Conservation (phyloP, 2,329 filamentous ascomycete species). For the Monosporascus sp. region DNA sequence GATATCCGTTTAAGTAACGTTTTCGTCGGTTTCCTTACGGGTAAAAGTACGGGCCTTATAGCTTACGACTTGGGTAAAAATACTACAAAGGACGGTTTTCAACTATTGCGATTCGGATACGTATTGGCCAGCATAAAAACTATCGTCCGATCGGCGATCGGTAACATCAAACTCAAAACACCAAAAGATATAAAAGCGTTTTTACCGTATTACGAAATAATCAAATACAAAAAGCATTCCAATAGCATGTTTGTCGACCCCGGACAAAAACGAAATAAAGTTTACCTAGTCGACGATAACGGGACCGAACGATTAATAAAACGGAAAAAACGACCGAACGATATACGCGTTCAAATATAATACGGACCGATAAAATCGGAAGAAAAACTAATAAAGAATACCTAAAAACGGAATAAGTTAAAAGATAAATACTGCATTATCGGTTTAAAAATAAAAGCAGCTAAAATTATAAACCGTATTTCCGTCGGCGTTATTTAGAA, state of each 20-base stretch:
- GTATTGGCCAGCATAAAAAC: slow-evolving; percentile 23
- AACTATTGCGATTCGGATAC: slow-evolving; percentile 19
- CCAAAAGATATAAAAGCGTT: slow-evolving; percentile 17
- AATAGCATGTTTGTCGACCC: slow-evolving; percentile 25
- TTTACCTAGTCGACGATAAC: slow-evolving; percentile 13
- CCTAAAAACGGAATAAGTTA: slow-evolving; percentile 16
- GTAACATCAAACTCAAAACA: slow-evolving; percentile 21
- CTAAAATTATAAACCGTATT: slow-evolving; percentile 27
- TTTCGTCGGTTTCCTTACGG: slow-evolving; percentile 23
- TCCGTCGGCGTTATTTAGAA: slow-evolving; percentile 28
- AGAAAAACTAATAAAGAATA: slow-evolving; percentile 26
- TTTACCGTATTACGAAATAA: slow-evolving; percentile 15
- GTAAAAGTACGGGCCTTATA: slow-evolving; percentile 22
- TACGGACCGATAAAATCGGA: slow-evolving; percentile 30
- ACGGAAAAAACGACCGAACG: slow-evolving; percentile 10
- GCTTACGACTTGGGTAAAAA: slow-evolving; percentile 32
- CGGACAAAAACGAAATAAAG: slow-evolving; percentile 21
- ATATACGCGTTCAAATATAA: slow-evolving; percentile 25
- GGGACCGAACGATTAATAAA: slow-evolving; percentile 5
- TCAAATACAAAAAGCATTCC: slow-evolving; percentile 16
- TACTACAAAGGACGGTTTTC: slow-evolving; percentile 17
- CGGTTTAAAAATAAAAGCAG: slow-evolving; percentile 29
- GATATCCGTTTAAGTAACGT: slow-evolving; percentile 35
- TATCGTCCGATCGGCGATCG: slow-evolving; percentile 29
- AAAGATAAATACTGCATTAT: slow-evolving; percentile 24